Evolutionary conservation across 768 basidiomycete genomes (phyloP), one percentile per base, ranked within the genome.

Genomic region (Mrakia hoshinonis): DNA sequence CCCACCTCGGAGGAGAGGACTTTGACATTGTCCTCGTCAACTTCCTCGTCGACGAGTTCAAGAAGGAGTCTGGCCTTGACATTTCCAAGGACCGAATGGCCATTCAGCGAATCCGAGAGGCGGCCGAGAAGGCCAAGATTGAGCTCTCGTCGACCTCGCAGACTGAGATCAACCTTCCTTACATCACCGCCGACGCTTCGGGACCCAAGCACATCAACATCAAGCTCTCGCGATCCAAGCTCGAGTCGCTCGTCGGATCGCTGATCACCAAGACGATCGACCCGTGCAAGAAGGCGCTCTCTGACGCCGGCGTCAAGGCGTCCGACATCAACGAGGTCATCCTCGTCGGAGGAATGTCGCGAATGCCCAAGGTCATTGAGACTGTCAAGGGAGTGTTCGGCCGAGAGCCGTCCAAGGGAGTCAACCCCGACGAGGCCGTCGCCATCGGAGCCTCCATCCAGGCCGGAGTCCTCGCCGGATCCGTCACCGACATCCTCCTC

Each of bases 71-170:
- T 5, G 89, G 92, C 46, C 83, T 89, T 73, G 88, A 92, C 77
- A 86, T 98, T 54, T 83, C 83, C 75, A 83, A 85, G 75, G 96
- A 99, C 80, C 85, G 88, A 63, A 96, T 97, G 90, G 94, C 96
- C 9, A 91, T 99, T 76, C 96, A 98, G 81, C 92, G 96, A 81
- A 92, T 99, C 74, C 92, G 96, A 76, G 96, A 99, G 81, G 96
- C 96, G 24, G 92, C 95, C 15, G 96, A 99, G 85, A 97, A 97
- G 84, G 96, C 96, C 75, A 99, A 99, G 86, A 94, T 96, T 64
- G 95, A 98, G 79, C 83, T 99, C 31, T 97, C 93, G 13, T 93
- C 91, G 13, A 91, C 94, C 2, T 83, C 89, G 0, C 91, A 97
- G 79, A 99, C 96, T 38, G 96, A 99, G 80, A 87, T 98, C 82